A percentile compares a stretch with the other conserved stretches of the same genome.
These are phyloP conservation scores for Talaromyces pinophilus DNA, from an alignment of 2,329 filamentous ascomycete species.

Conservation along the genomic window DNA sequence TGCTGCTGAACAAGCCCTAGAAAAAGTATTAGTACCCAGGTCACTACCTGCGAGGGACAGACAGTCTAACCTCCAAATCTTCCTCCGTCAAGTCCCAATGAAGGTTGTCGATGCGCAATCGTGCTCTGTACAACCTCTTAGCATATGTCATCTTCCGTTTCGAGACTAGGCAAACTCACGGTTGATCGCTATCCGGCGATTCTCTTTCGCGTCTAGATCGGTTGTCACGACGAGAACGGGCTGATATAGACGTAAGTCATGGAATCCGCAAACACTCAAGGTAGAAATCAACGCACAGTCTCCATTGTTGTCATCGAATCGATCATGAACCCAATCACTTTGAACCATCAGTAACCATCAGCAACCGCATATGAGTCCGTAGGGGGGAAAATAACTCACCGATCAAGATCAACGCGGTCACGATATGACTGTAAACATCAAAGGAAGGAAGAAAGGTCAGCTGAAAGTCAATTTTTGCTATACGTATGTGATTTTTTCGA, in stretches of 20 bases:
- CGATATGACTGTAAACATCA: constrained; percentile 47
- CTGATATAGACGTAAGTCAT: constrained; percentile 33
- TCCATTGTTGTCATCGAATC: constrained; percentile 75
- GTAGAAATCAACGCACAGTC: constrained; percentile 41
- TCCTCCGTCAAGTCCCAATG: constrained; percentile 88
- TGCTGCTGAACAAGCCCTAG: constrained; percentile 77
- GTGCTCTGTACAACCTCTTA: constrained; percentile 58
- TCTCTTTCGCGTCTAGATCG: constrained; percentile 39
- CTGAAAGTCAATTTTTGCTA: constrained; percentile 37
- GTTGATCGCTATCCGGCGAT: constrained; percentile 37
- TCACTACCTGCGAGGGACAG: not conserved
- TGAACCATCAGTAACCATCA: not conserved
- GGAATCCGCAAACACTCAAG: constrained; percentile 1
- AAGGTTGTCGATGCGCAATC: constrained; percentile 82
- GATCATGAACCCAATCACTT: constrained; percentile 94
- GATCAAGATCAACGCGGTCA: constrained; percentile 49
- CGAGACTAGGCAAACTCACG: constrained; percentile 34
- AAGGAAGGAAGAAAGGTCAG: constrained; percentile 45
- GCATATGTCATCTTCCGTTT: constrained; percentile 17
- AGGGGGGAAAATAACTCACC: constrained; percentile 36
- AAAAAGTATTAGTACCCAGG: not conserved
- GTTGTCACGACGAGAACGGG: constrained; percentile 47
- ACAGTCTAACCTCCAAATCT: constrained; percentile 67
- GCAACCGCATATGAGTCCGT: constrained; percentile 24
- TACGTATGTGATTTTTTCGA: not conserved